These are phyloP conservation scores for Cichorium intybus DNA, from an alignment of 140 eudicot genomes.

Conservation along the genomic window DNA sequence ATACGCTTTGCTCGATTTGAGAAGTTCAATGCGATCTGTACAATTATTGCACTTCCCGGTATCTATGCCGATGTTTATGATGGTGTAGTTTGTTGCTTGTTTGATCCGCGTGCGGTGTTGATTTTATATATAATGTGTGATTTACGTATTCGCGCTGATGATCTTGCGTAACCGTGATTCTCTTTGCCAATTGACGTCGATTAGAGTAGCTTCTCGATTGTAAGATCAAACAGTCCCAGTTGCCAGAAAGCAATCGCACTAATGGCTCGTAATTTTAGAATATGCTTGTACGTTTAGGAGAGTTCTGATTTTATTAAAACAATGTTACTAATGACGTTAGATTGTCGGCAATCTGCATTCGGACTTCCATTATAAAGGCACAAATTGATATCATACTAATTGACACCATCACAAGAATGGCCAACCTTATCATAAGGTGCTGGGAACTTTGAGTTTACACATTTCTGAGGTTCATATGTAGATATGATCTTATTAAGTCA, in stretches of 20 bases:
- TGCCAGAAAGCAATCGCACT: not conserved
- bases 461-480: too few relatives aligned
- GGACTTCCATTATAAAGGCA: too few relatives aligned
- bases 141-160: conserved; percentile 4
- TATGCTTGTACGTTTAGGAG: not conserved
- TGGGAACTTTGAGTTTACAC: too few relatives aligned
- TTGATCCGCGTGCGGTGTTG: conserved; percentile 4
- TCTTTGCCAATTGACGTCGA: conserved; percentile 1
- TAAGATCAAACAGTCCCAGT: not conserved
- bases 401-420: too few relatives aligned
- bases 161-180: not conserved
- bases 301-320: too few relatives aligned
- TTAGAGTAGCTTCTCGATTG: too few relatives aligned
- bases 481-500: too few relatives aligned
- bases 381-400: too few relatives aligned
- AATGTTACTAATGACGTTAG: not conserved
- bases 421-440: too few relatives aligned
- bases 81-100: conserved; percentile 1
- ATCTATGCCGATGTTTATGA: not conserved
- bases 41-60: not conserved
- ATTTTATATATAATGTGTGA: not conserved
- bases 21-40: conserved; percentile 7
- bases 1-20: not conserved
- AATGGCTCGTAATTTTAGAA: not conserved
- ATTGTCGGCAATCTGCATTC: too few relatives aligned